Base-by-base conservation (phyloP, 2,329 filamentous ascomycete genomes). In the Colletotrichum limetticola region DNA sequence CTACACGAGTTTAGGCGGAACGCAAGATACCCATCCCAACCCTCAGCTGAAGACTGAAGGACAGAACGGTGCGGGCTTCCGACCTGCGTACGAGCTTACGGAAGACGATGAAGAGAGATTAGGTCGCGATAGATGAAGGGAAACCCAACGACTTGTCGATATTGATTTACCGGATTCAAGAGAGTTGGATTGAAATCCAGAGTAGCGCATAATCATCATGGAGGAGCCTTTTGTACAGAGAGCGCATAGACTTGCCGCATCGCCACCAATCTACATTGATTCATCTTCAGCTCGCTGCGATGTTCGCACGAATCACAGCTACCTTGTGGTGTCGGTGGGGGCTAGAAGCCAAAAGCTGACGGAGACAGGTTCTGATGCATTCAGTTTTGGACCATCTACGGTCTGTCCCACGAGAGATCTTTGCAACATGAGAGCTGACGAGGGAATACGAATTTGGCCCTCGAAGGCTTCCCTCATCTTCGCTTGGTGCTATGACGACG, bases 1-100 rank as follows among this genome's bases (percentile, higher is more conserved):
- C 11, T 98, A 97, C 83, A 98, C 97, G 3, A 96, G 93, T 75
- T 86, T 99, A n/a, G 97, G 97, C 24, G 96, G 97, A 3, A 95
- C 91, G 28, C 92, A 91, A 68, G 95, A 99, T 83, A 99, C 97
- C 2, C 90, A 93, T 75, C 95, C 95, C 0, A 99, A 99, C 80
- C 97, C 97, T 11, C 90, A 89, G 46, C 83, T 97, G 77, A 88
- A 86, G 75, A 77, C 76, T 64, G 80, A 79, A 14, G 78, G 78
- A 19, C 78, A 79, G 49, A 80, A 78, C 19, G 74, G 75, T n/a
- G 78, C 71, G 2, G 80, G 76, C 6, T 96, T 93, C 79, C 85
- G 90, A 63, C 94, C 94, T 1, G 94, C 94, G 0, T 95, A 95
- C 80, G 92, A 94, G 80, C 83, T 97, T 76, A 86, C 89, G 64